phyloP scores from a whole-genome alignment of 2,329 filamentous ascomycete species.

The Xylariaceae sp. region DNA sequence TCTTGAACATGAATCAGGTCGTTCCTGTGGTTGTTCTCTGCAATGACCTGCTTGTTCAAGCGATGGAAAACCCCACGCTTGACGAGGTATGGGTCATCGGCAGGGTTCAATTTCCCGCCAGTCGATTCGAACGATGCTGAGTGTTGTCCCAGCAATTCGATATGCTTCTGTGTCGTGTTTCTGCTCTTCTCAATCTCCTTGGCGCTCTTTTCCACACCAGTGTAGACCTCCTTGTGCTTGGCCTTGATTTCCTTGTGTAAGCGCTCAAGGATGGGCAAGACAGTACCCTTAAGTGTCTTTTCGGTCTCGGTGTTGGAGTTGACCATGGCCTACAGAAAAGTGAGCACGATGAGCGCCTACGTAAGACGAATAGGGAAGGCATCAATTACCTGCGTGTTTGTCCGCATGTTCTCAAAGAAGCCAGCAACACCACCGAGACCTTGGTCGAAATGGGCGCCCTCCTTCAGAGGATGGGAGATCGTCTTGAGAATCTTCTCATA shows the following conservation, averaged over 20 bases:
- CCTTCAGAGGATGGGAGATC: constrained; percentile 78
- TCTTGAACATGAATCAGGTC: constrained; percentile 89
- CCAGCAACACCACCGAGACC: constrained; percentile 80
- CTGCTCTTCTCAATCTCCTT: constrained; percentile 92
- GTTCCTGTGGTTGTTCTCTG: constrained; percentile 94
- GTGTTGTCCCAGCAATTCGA: constrained; percentile 86
- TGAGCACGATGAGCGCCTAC: constrained; percentile 6
- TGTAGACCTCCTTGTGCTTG: constrained; percentile 84
- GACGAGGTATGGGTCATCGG: constrained; percentile 84
- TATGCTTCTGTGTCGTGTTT: constrained; percentile 84
- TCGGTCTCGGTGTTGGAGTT: constrained; percentile 90
- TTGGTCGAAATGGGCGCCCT: constrained; percentile 92
- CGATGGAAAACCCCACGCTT: constrained; percentile 77
- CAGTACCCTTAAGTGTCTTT: constrained; percentile 79
- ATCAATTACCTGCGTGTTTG: constrained; percentile 68
- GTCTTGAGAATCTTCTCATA: constrained; percentile 95
- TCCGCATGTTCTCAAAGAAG: constrained; percentile 89
- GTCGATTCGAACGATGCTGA: constrained; percentile 74
- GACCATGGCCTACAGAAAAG: constrained; percentile 63
- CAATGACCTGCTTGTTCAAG: constrained; percentile 82
- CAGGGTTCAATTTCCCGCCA: constrained; percentile 64
- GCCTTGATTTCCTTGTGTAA: constrained; percentile 95
- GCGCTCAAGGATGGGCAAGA: constrained; percentile 83
- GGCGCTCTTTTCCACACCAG: constrained; percentile 75
- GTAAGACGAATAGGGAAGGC: not conserved